Base-by-base conservation (phyloP, 2,329 filamentous ascomycete genomes). In the Curvularia lunata region DNA sequence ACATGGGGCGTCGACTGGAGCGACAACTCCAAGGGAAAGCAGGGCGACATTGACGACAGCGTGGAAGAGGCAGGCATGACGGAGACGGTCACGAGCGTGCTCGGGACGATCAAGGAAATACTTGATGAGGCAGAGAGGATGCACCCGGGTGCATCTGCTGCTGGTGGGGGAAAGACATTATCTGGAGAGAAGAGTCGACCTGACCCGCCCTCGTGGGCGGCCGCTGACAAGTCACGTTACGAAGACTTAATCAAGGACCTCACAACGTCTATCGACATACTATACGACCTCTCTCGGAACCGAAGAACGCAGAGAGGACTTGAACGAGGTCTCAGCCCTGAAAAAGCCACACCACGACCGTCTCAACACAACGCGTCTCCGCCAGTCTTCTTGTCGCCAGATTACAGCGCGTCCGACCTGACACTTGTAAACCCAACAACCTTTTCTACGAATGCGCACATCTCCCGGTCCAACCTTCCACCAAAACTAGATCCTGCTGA, bases 1-100 rank as follows among this genome's bases (percentile, higher is more conserved):
- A 89, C 87, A 59, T 94, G 91, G 91, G 91, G 90, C 0, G 80
- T 92, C 51, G 89, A 92, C 74, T 94, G 91, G 91, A 90, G 87
- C 54, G 90, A 92, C 73, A 86, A 88, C 58, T 83, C 73, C 37
- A 73, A 81, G 16, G 73, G 69, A 34, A 84, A 82, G 63, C 83
- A 87, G 58, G 85, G 86, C 68, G 86, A 91, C 74, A 92, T 93
- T 61, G 90, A 89, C 67, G 88, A 89, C 72, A 88, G 88, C 51
- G 78, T 88, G 18, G 85, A 85, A 50, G 81, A 84, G 59, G 86
- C 86, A 30, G 91, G 90, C 21, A 79, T 93, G 54, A 90, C 88
- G 58, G 90, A 92, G 73, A 85, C 91, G 1, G 90, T 93, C 51
- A 86, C 87, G 56, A 91, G 89, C 73, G 90, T 93, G 68, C 87